phyloP scores from a whole-genome alignment of 164 flowering plant genomes.

The Santalum album region DNA sequence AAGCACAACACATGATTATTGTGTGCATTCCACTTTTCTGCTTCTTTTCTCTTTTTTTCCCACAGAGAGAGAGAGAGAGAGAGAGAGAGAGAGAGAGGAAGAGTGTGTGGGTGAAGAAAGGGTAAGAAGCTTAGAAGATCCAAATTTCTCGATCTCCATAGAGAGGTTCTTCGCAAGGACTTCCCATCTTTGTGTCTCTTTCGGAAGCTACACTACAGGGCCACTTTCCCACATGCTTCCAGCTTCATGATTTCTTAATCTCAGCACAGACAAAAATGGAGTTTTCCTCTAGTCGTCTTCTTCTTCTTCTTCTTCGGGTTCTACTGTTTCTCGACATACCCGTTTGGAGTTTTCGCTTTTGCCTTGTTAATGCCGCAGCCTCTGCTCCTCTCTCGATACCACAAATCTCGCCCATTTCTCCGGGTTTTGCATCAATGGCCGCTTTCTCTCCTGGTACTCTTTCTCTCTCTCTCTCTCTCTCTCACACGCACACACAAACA shows the following conservation, averaged over 20 bases:
- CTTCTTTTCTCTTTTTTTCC: too few relatives aligned
- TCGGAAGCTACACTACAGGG: not conserved
- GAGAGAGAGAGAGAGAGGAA: too few relatives aligned
- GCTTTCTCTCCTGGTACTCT: slow-evolving; percentile 44
- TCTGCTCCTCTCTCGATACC: slow-evolving; percentile 17
- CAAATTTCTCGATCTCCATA: not conserved
- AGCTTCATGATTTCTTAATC: not conserved
- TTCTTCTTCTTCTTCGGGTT: slow-evolving; percentile 14
- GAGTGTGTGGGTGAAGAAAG: too few relatives aligned
- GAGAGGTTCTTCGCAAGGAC: not conserved
- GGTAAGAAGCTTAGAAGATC: too few relatives aligned
- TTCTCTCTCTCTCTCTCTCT: slow-evolving; percentile 1
- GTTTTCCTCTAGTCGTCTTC: too few relatives aligned
- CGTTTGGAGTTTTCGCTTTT: slow-evolving; percentile 13
- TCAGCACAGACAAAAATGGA: slow-evolving; percentile 10
- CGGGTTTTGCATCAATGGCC: slow-evolving; percentile 23
- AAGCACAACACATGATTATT: too few relatives aligned
- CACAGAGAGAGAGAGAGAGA: too few relatives aligned
- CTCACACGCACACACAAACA: not conserved
- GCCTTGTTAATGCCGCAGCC: slow-evolving; percentile 13
- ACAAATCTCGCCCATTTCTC: slow-evolving; percentile 17
- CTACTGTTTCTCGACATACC: slow-evolving; percentile 8
- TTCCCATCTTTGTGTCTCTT: not conserved
- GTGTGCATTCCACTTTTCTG: too few relatives aligned
- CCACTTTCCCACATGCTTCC: not conserved